Conservation (phyloP, 129 eudicot genomes). For the Rutidosis leptorrhynchoides region DNA sequence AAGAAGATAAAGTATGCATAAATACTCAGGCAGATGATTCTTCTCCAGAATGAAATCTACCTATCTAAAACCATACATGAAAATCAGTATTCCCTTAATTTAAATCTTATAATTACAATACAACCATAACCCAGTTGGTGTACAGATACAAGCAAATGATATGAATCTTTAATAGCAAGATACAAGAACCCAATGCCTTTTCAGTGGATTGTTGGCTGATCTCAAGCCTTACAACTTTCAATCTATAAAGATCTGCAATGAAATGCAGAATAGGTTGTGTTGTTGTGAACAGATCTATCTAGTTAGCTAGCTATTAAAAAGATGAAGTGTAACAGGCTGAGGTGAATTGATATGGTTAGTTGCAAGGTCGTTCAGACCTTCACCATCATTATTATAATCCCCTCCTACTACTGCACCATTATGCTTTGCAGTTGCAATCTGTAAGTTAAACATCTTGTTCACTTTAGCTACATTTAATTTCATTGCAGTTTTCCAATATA, state of each 20-base stretch:
- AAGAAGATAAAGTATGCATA: background rate
- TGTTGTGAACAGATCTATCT: conserved; percentile 12
- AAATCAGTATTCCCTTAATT: background rate
- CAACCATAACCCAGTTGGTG: background rate
- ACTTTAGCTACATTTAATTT: background rate
- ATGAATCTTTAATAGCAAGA: no score
- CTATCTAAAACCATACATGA: background rate
- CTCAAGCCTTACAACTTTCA: background rate
- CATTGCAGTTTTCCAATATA: background rate
- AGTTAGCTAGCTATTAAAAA: conserved; percentile 17
- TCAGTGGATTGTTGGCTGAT: background rate
- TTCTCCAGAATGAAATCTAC: background rate
- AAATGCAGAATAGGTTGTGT: background rate
- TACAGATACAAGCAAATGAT: no score
- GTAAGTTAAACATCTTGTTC: conserved; percentile 17
- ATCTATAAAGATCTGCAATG: background rate
- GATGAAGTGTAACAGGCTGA: conserved; percentile 17
- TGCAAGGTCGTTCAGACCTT: conserved; percentile 28
- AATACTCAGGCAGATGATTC: background rate
- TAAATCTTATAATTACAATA: background rate
- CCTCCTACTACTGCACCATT: background rate
- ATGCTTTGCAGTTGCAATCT: conserved; percentile 19
- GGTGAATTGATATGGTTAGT: conserved; percentile 30
- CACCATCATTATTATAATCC: conserved; percentile 8
- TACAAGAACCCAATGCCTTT: no score